phyloP scores from a whole-genome alignment of 129 eudicot species.

The Scalesia atractyloides region DNA sequence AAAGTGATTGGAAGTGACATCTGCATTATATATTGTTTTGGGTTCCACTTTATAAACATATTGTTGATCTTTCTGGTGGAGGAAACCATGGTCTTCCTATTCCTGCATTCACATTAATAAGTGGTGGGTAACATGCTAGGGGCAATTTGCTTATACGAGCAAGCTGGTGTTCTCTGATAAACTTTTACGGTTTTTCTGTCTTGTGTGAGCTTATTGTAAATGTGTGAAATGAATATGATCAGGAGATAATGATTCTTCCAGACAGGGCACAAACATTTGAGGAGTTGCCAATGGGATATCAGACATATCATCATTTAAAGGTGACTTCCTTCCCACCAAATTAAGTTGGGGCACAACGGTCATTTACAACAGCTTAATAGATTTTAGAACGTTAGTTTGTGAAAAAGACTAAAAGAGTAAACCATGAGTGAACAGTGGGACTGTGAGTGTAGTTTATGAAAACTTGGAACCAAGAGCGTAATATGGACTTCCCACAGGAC shows the following conservation, averaged over 20 bases:
- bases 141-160: conserved; percentile 73
- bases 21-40: conserved; percentile 21
- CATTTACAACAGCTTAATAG: too few species aligned
- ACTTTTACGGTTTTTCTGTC: not conserved
- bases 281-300: conserved; percentile 89
- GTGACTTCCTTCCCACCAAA: too few species aligned
- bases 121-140: conserved; percentile 90
- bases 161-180: conserved; percentile 18
- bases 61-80: conserved; percentile 86
- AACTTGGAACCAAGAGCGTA: too few species aligned
- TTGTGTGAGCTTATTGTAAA: conserved; percentile 2
- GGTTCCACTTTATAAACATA: conserved; percentile 89
- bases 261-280: conserved; percentile 73
- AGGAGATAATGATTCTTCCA: conserved; percentile 89
- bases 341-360: too few species aligned
- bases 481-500: too few species aligned
- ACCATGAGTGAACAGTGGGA: too few species aligned
- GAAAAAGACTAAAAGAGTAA: too few species aligned
- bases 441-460: too few species aligned
- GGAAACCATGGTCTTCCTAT: conserved; percentile 66
- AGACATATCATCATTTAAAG: conserved; percentile 67
- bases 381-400: too few species aligned
- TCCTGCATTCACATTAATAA: conserved; percentile 83
- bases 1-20: too few species aligned
- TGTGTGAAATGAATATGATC: conserved; percentile 19